phyloP scores from a whole-genome alignment of 441 rosid species.

The Populus hybrid region DNA sequence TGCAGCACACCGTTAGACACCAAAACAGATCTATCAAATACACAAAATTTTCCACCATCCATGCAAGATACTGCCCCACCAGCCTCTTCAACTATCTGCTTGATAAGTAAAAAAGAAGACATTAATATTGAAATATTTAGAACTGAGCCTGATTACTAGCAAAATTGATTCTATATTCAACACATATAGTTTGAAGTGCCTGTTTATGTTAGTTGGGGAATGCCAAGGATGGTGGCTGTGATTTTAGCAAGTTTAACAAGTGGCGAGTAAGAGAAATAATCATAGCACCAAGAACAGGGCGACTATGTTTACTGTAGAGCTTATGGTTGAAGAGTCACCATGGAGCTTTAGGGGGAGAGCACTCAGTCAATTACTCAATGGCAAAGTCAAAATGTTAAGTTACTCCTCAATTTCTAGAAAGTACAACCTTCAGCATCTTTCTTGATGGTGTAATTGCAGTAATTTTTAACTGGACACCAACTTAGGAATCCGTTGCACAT shows the following conservation, averaged over 20 bases:
- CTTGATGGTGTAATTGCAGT: background rate
- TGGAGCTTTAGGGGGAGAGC: background rate
- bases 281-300: background rate
- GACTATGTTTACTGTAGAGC: background rate
- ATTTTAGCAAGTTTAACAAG: background rate
- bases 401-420: background rate
- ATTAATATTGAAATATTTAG: conserved; percentile 11
- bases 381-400: background rate
- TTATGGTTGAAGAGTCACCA: background rate
- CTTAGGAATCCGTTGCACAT: background rate
- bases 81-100: conserved; percentile 94
- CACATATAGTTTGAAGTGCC: background rate
- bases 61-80: conserved; percentile 81
- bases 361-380: background rate
- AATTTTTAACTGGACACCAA: background rate
- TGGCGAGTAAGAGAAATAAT: background rate
- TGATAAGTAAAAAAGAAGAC: conserved; percentile 7
- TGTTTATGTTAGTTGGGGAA: background rate
- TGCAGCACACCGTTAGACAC: conserved; percentile 84
- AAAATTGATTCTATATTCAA: conserved; percentile 1
- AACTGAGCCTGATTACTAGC: background rate
- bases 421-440: background rate
- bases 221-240: background rate
- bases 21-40: conserved; percentile 84
- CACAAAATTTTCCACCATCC: conserved; percentile 85